A percentile compares a stretch with the other conserved stretches of the same genome.
Conservation (phyloP, 257 asterid species). For the Verbascum thapsus region DNA sequence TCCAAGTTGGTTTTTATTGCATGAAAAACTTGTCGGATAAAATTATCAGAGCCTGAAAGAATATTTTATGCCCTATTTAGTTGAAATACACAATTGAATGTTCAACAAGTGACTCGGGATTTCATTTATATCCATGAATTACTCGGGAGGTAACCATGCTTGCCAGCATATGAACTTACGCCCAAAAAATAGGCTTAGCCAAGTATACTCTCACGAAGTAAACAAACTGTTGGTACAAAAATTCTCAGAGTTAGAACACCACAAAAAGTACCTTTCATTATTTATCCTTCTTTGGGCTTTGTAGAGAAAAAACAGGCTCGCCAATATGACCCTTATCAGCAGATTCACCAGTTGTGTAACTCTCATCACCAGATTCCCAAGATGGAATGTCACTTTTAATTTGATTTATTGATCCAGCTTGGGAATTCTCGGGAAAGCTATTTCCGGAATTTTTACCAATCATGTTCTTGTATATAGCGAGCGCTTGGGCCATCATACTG, state of each 20-base stretch:
- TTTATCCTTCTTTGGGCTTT: slow-evolving; percentile 39
- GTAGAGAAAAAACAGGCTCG: slow-evolving; percentile 46
- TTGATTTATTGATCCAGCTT: slow-evolving; percentile 25
- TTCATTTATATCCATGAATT: too few species aligned
- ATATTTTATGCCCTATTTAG: too few species aligned
- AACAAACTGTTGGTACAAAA: slow-evolving; percentile 15
- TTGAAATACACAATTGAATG: too few species aligned
- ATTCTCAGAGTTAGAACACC: slow-evolving; percentile 11
- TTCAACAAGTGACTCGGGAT: too few species aligned
- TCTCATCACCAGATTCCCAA: slow-evolving; percentile 28
- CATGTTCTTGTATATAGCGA: slow-evolving; percentile 45
- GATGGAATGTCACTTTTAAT: slow-evolving; percentile 25
- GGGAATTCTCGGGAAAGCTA: slow-evolving; percentile 5
- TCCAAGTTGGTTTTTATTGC: too few species aligned
- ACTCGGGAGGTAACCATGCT: too few species aligned
- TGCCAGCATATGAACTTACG: slow-evolving; percentile 24
- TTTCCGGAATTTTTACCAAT: slow-evolving; percentile 31
- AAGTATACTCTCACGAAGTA: slow-evolving; percentile 23
- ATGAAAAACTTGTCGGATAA: too few species aligned
- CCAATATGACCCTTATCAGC: slow-evolving; percentile 18
- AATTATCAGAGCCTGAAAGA: too few species aligned
- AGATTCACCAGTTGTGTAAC: slow-evolving; percentile 17
- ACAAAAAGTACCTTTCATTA: slow-evolving; percentile 13
- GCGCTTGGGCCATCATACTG: slow-evolving; percentile 53
- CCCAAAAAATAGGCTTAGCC: slow-evolving; percentile 29